Conservation (phyloP, 2,329 filamentous ascomycete genomes). For the Fusarium papillatum region DNA sequence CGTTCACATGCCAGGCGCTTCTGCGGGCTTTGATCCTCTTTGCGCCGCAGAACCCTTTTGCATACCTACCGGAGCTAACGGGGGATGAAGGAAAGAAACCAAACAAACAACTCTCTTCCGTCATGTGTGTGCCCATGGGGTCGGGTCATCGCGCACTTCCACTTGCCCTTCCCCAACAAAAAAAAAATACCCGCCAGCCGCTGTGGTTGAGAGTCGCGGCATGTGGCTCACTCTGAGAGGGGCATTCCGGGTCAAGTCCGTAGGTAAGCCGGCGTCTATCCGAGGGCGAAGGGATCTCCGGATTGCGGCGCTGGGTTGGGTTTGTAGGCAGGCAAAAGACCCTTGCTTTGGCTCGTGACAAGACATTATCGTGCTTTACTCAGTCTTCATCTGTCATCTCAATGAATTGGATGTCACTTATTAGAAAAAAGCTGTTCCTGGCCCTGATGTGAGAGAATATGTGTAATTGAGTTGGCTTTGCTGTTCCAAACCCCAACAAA, state of each 20-base stretch:
- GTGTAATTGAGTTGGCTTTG: neutral
- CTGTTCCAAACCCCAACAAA: neutral
- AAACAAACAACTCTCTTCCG: neutral
- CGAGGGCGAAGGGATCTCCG: slow-evolving; percentile 35
- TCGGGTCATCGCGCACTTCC: neutral
- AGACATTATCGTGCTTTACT: neutral
- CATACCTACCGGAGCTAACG: slow-evolving; percentile 2
- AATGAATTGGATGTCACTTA: neutral
- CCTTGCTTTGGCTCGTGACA: slow-evolving; percentile 20
- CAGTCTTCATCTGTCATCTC: neutral
- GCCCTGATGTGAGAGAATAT: neutral
- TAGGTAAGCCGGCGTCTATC: slow-evolving; percentile 5
- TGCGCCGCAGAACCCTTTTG: neutral
- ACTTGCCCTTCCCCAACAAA: slow-evolving; percentile 31
- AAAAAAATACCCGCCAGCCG: slow-evolving; percentile 25
- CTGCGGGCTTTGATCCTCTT: neutral
- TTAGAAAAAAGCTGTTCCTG: neutral
- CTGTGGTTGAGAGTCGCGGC: slow-evolving; percentile 31
- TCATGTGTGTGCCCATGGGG: neutral
- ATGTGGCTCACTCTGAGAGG: slow-evolving; percentile 5
- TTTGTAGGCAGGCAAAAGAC: slow-evolving; percentile 5
- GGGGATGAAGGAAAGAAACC: neutral
- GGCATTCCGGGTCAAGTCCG: neutral
- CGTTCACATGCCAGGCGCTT: slow-evolving; percentile 32
- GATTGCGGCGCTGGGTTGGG: slow-evolving; percentile 27